Evolutionary conservation across 805 yeast species (phyloP).

Genomic region (Candida patagonica): DNA sequence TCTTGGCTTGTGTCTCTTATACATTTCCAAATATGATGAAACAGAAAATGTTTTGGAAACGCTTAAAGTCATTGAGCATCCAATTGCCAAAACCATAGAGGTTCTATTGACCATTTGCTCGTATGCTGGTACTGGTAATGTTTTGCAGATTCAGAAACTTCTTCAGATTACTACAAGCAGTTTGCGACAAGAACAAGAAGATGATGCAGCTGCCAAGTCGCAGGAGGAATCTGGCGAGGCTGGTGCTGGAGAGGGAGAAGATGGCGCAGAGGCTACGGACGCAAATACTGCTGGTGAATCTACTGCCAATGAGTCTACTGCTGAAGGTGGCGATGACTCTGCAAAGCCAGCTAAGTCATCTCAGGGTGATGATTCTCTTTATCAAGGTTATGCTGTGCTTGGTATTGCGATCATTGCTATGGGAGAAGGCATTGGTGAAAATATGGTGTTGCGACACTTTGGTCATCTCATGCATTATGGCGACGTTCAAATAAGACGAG

Average conservation of each 20-base stretch:
- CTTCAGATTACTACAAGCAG: slow-evolving; percentile 61
- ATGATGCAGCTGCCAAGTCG: slow-evolving; percentile 22
- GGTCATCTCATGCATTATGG: slow-evolving; percentile 98
- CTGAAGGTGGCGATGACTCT: slow-evolving; percentile 26
- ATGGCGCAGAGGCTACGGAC: slow-evolving; percentile 8
- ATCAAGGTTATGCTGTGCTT: slow-evolving; percentile 82
- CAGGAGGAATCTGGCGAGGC: slow-evolving; percentile 19
- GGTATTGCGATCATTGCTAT: slow-evolving; percentile 92
- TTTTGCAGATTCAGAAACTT: slow-evolving; percentile 82
- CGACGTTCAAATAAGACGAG: slow-evolving; percentile 77
- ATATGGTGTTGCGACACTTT: slow-evolving; percentile 94
- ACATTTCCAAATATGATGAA: slow-evolving; percentile 89
- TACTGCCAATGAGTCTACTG: slow-evolving; percentile 5
- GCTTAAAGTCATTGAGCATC: slow-evolving; percentile 90
- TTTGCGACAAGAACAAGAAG: slow-evolving; percentile 48
- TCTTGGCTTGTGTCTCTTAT: slow-evolving; percentile 81
- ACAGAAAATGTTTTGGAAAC: slow-evolving; percentile 87
- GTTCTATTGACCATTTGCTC: slow-evolving; percentile 89
- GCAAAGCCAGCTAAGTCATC: slow-evolving; percentile 14
- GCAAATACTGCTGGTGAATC: slow-evolving; percentile 22
- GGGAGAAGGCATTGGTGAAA: slow-evolving; percentile 98
- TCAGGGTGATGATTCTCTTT: slow-evolving; percentile 42
- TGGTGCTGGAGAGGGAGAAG: slow-evolving; percentile 22
- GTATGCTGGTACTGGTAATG: slow-evolving; percentile 96
- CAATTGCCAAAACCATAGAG: slow-evolving; percentile 80